phyloP scores from a whole-genome alignment of 2,329 filamentous ascomycete species.

The Sclerotinia spermophila region DNA sequence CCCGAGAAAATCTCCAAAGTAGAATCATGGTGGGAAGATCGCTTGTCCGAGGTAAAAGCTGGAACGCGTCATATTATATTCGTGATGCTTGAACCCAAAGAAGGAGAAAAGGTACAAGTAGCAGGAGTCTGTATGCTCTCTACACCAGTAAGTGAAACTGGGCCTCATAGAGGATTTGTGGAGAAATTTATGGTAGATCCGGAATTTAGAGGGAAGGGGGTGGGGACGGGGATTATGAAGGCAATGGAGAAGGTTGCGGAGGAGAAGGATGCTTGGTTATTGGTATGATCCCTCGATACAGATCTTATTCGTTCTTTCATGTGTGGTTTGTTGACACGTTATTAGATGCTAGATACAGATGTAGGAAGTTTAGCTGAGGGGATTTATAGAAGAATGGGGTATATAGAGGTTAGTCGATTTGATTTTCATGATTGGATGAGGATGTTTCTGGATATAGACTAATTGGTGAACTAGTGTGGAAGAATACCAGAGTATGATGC shows the following conservation, averaged over 20 bases:
- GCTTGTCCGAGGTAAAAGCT: background rate
- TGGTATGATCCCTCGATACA: background rate
- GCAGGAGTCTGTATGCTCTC: constrained; percentile 17
- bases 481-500: constrained; percentile 52
- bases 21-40: background rate
- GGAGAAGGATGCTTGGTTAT: background rate
- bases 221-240: constrained; percentile 49
- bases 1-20: background rate
- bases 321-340: background rate
- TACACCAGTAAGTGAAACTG: constrained; percentile 53
- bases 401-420: constrained; percentile 42
- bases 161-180: constrained; percentile 50
- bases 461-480: constrained; percentile 37
- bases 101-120: background rate
- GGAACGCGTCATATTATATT: background rate
- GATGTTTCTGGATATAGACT: background rate
- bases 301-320: background rate
- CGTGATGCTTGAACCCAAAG: background rate
- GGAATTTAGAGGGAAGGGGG: constrained; percentile 48
- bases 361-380: constrained; percentile 50
- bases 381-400: constrained; percentile 55
- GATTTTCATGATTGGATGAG: background rate
- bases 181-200: constrained; percentile 57
- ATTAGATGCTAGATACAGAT: constrained; percentile 47
- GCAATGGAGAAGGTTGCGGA: constrained; percentile 45